A percentile compares a stretch with the other conserved stretches of the same genome.
phyloP scores from a whole-genome alignment of 2,329 filamentous ascomycete genomes.

The Immersiporthe knoxdaviesiana region DNA sequence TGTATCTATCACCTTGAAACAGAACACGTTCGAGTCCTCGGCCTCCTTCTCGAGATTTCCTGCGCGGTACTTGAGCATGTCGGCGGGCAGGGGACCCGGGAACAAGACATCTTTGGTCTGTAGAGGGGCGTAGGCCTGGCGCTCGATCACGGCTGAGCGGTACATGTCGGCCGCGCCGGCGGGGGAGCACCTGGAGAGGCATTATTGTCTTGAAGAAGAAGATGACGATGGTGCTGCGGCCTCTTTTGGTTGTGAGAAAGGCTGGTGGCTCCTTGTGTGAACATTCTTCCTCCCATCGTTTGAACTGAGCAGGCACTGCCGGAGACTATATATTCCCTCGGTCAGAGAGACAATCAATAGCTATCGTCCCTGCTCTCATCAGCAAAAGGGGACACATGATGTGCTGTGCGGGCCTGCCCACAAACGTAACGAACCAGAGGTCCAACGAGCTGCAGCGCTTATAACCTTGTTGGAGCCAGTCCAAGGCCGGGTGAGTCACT shows the following conservation, averaged over 20 bases:
- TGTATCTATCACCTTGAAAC: constrained; percentile 41
- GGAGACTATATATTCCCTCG: background rate
- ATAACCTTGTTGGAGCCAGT: background rate
- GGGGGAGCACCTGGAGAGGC: constrained; percentile 43
- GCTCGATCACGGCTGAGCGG: constrained; percentile 44
- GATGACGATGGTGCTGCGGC: background rate
- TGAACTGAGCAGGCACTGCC: background rate
- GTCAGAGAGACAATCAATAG: no score
- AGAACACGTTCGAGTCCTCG: constrained; percentile 34
- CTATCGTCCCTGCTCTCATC: no score
- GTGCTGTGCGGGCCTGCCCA: no score
- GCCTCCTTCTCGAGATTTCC: constrained; percentile 26
- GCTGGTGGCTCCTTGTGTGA: background rate
- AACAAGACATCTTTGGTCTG: constrained; percentile 40
- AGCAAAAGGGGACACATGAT: no score
- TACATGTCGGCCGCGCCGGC: constrained; percentile 42
- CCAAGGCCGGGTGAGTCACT: background rate
- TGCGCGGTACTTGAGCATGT: constrained; percentile 22
- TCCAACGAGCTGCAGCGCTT: background rate
- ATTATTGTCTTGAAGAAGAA: constrained; percentile 37
- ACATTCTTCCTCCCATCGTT: background rate
- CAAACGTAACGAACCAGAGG: no score
- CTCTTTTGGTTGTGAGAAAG: background rate
- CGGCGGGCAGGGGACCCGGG: constrained; percentile 25
- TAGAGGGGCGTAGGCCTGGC: constrained; percentile 41